These are phyloP conservation scores for Prinsepia uniflora DNA, from an alignment of 306 rosid species.

Conservation along the genomic window DNA sequence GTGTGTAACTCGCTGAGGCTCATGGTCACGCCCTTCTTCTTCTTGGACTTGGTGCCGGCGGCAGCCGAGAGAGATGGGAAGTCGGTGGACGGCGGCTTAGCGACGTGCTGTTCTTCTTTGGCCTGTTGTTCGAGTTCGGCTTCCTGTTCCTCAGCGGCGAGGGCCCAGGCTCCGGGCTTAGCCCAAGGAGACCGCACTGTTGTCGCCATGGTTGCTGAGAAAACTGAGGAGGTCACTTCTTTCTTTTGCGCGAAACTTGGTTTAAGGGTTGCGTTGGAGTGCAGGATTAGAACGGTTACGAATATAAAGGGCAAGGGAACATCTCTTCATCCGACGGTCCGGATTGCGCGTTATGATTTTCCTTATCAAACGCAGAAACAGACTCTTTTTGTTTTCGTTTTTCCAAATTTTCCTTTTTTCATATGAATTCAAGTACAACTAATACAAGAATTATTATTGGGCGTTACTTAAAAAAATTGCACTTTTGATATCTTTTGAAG, in stretches of 20 bases:
- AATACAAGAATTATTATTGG: no score
- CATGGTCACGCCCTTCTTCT: slow-evolving; percentile 71
- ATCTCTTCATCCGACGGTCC: slow-evolving; percentile 23
- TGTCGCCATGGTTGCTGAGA: slow-evolving; percentile 67
- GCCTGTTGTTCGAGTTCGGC: slow-evolving; percentile 60
- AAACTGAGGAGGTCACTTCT: background rate
- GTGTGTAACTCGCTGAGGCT: slow-evolving; percentile 59
- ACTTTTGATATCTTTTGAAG: no score
- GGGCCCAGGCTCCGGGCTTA: slow-evolving; percentile 97
- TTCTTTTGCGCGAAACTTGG: background rate
- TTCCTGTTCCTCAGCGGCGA: slow-evolving; percentile 73
- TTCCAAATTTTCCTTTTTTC: no score
- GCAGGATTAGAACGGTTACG: background rate
- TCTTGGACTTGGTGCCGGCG: slow-evolving; percentile 67
- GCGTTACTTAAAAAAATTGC: no score
- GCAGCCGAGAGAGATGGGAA: slow-evolving; percentile 88
- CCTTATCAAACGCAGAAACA: slow-evolving; percentile 1
- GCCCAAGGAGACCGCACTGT: slow-evolving; percentile 71
- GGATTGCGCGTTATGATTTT: background rate
- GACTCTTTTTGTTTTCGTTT: no score
- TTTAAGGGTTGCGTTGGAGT: slow-evolving; percentile 30
- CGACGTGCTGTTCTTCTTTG: slow-evolving; percentile 1
- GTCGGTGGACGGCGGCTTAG: slow-evolving; percentile 40
- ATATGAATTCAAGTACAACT: no score
- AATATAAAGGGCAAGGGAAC: background rate